These are phyloP conservation scores for Monosporozyma aerobia DNA, from an alignment of 805 yeast genomes.

Conservation along the genomic window DNA sequence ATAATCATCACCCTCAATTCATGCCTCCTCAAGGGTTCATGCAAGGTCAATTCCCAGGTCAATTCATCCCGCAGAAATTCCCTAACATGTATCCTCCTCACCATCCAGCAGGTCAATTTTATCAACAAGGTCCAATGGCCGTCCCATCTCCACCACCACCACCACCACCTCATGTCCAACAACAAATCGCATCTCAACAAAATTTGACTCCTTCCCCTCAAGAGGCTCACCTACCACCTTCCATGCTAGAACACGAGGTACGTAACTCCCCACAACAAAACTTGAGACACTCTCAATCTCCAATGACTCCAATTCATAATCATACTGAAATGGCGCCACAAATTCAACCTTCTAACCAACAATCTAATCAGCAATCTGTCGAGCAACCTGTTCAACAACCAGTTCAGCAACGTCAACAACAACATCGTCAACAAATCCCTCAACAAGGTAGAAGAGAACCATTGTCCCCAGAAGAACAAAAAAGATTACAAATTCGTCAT, in stretches of 20 bases:
- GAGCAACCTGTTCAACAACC: constrained; percentile 5
- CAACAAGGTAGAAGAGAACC: constrained; percentile 29
- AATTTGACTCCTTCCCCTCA: not conserved
- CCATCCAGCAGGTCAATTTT: not conserved
- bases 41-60: constrained; percentile 6
- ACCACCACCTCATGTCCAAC: constrained; percentile 7
- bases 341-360: not conserved
- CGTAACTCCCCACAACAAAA: not conserved
- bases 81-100: constrained; percentile 8
- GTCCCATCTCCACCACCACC: constrained; percentile 10
- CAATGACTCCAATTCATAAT: not conserved
- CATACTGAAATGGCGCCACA: not conserved
- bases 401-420: constrained; percentile 21
- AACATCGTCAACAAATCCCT: constrained; percentile 11
- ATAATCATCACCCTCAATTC: not conserved
- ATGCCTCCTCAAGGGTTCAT: constrained; percentile 9
- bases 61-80: constrained; percentile 7
- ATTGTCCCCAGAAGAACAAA: constrained; percentile 65
- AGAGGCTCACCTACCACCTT: not conserved
- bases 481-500: constrained; percentile 55
- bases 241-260: not conserved
- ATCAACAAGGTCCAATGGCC: constrained; percentile 11
- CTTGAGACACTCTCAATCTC: not conserved
- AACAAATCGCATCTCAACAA: constrained; percentile 4
- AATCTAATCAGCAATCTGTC: not conserved